Percentiles rank a stretch among this genome's conserved stretches.
Conservation (phyloP, 306 rosid species). For the Castanea sativa region DNA sequence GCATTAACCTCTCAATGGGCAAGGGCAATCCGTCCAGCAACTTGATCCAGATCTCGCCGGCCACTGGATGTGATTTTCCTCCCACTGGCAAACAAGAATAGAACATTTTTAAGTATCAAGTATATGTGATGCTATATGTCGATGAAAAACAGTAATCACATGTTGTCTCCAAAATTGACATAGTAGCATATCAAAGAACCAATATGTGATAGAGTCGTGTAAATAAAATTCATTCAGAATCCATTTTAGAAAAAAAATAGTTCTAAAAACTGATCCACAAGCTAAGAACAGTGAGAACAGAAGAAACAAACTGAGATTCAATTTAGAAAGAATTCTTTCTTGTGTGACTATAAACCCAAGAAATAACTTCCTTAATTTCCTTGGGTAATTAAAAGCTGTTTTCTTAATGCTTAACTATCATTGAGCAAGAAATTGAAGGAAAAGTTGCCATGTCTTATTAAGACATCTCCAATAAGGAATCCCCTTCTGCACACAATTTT, state of each 20-base stretch:
- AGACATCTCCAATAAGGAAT: too few species aligned
- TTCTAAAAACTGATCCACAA: not conserved
- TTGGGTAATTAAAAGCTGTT: too few species aligned
- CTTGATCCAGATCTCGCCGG: constrained; percentile 51
- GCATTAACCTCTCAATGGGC: constrained; percentile 20
- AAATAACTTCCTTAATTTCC: not conserved
- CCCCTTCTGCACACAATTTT: too few species aligned
- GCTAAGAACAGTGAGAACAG: not conserved
- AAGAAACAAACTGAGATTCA: not conserved
- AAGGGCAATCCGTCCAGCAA: constrained; percentile 43
- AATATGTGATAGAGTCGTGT: not conserved
- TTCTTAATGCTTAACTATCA: too few species aligned
- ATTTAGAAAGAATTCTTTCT: not conserved
- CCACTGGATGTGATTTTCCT: constrained; percentile 45
- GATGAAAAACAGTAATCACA: not conserved
- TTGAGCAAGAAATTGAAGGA: too few species aligned
- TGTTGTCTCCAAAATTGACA: not conserved
- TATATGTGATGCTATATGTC: not conserved
- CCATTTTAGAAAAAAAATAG: not conserved
- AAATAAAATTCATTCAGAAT: not conserved
- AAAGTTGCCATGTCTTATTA: too few species aligned
- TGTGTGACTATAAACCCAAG: not conserved
- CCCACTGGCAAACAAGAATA: constrained; percentile 23
- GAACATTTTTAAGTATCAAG: not conserved
- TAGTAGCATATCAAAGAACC: not conserved